Evolutionary conservation across 495 filamentous ascomycete species (phyloP).

Genomic region (Collariella sp.): DNA sequence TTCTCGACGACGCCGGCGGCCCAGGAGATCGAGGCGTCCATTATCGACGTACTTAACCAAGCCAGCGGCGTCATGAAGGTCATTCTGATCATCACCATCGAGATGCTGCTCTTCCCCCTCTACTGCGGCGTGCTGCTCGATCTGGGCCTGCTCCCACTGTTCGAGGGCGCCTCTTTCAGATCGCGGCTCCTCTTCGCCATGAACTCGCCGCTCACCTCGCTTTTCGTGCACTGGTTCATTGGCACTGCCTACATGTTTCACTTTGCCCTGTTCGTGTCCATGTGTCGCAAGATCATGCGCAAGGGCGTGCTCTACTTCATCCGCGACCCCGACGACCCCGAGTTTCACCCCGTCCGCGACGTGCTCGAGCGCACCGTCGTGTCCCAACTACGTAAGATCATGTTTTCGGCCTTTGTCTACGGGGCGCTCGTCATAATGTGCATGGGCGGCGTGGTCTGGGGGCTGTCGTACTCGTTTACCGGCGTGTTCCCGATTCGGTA

Average conservation of each 20-base stretch:
- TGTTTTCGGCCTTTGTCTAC: slow-evolving; percentile 92
- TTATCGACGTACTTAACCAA: slow-evolving; percentile 81
- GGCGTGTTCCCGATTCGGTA: slow-evolving; percentile 83
- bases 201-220: slow-evolving; percentile 69
- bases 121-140: slow-evolving; percentile 93
- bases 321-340: slow-evolving; percentile 95
- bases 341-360: slow-evolving; percentile 94
- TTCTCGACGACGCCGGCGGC: slow-evolving; percentile 56
- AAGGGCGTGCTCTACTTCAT: slow-evolving; percentile 96
- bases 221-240: slow-evolving; percentile 98
- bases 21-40: slow-evolving; percentile 63
- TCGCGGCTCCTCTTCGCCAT: slow-evolving; percentile 69
- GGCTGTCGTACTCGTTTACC: slow-evolving; percentile 55
- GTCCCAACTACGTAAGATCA: slow-evolving; percentile 91
- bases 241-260: slow-evolving; percentile 99
- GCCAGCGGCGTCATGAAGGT: slow-evolving; percentile 97
- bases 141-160: slow-evolving; percentile 78
- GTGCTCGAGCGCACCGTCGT: slow-evolving; percentile 89
- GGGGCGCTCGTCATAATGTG: slow-evolving; percentile 87
- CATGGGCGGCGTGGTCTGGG: slow-evolving; percentile 93
- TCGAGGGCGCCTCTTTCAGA: slow-evolving; percentile 64
- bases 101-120: slow-evolving; percentile 95
- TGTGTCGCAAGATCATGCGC: slow-evolving; percentile 97
- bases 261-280: slow-evolving; percentile 95
- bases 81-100: slow-evolving; percentile 95